Conservation (phyloP, 768 basidiomycete species). For the Tephrocybe rancida region DNA sequence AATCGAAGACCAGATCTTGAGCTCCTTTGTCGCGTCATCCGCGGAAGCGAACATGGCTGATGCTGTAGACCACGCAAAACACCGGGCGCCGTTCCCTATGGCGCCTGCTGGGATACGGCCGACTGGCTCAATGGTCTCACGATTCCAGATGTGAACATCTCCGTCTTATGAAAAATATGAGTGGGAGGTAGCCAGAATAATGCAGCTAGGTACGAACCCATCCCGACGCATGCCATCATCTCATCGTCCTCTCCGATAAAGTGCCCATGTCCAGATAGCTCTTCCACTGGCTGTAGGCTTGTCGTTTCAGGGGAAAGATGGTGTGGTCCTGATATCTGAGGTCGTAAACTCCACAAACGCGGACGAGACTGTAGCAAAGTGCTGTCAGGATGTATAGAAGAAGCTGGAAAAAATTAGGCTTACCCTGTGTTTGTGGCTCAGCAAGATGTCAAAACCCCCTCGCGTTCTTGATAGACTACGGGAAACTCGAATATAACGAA, state of each 20-base stretch:
- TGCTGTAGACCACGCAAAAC: slow-evolving; percentile 7
- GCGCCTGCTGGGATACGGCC: slow-evolving; percentile 4
- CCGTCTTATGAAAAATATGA: slow-evolving; percentile 6
- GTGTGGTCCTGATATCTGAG: background rate
- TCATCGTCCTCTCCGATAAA: slow-evolving; percentile 13
- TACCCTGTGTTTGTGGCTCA: slow-evolving; percentile 13
- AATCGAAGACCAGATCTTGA: slow-evolving; percentile 8
- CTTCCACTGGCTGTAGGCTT: slow-evolving; percentile 1
- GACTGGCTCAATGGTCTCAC: slow-evolving; percentile 1
- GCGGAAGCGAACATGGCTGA: slow-evolving; percentile 6
- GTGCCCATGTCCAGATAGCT: background rate
- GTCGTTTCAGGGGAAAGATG: background rate
- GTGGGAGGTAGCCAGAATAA: background rate
- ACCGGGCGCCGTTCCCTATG: slow-evolving; percentile 12
- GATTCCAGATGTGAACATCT: slow-evolving; percentile 12
- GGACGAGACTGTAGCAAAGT: slow-evolving; percentile 2
- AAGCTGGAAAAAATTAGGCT: background rate
- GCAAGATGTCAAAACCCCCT: slow-evolving; percentile 10
- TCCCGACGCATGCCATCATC: slow-evolving; percentile 11
- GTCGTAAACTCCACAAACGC: slow-evolving; percentile 9
- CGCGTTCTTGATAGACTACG: background rate
- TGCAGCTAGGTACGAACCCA: background rate
- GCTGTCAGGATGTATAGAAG: background rate
- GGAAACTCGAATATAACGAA: slow-evolving; percentile 8
- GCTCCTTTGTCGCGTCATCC: background rate